Evolutionary conservation across 2,329 filamentous ascomycete genomes (phyloP).

Genomic region (Magnaporthiopsis incrustans): DNA sequence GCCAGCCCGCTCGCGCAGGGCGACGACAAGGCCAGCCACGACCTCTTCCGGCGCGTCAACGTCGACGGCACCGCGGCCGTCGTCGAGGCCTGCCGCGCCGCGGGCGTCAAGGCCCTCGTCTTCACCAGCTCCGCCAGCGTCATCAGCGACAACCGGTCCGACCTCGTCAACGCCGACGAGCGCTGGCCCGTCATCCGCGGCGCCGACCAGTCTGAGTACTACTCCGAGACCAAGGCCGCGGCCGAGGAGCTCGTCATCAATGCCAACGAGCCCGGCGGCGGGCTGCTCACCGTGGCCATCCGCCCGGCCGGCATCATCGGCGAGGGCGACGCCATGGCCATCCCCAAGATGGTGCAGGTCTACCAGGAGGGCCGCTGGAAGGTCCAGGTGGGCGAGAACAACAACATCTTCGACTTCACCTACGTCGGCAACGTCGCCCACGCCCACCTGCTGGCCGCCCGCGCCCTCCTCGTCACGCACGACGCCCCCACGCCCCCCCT

Average conservation of each 20-base stretch:
- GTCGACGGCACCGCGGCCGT: constrained; percentile 77
- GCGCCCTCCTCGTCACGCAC: constrained; percentile 58
- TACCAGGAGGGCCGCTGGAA: constrained; percentile 61
- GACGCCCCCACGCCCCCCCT: constrained; percentile 52
- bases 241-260: constrained; percentile 75
- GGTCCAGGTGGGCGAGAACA: constrained; percentile 69
- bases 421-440: constrained; percentile 60
- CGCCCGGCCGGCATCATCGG: constrained; percentile 88
- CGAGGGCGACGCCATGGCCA: constrained; percentile 72
- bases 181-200: constrained; percentile 68
- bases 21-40: constrained; percentile 43
- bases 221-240: constrained; percentile 83
- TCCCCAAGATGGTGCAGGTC: constrained; percentile 66
- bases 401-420: constrained; percentile 57
- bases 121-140: constrained; percentile 89
- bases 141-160: constrained; percentile 69
- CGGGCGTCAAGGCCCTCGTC: constrained; percentile 72
- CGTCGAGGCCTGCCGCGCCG: constrained; percentile 61
- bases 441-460: constrained; percentile 74
- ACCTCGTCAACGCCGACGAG: constrained; percentile 82
- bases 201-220: constrained; percentile 66
- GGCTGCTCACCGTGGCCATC: constrained; percentile 69
- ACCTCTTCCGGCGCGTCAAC: constrained; percentile 73
- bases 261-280: constrained; percentile 47
- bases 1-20: constrained; percentile 61